Percentiles rank a stretch among this genome's conserved stretches.
These are phyloP conservation scores for Xylaria acuta DNA, from an alignment of 495 filamentous ascomycete species.

Conservation along the genomic window DNA sequence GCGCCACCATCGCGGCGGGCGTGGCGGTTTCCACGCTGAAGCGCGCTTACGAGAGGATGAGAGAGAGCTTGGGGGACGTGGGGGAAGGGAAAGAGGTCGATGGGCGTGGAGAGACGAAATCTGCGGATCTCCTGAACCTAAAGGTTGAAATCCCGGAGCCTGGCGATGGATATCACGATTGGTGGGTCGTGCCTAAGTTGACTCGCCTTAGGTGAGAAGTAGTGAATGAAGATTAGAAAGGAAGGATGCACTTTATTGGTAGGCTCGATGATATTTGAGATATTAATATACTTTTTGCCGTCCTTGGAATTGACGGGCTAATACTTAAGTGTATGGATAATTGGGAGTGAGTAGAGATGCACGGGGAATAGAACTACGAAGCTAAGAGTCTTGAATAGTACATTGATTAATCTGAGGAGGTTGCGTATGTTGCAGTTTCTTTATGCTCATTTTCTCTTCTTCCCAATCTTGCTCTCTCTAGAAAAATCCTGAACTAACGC, in stretches of 20 bases:
- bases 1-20: constrained; percentile 69
- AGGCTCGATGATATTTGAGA: background rate
- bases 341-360: background rate
- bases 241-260: background rate
- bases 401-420: background rate
- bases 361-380: background rate
- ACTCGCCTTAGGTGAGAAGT: constrained; percentile 7
- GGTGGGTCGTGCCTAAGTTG: constrained; percentile 80
- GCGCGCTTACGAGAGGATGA: constrained; percentile 46
- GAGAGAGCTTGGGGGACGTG: background rate
- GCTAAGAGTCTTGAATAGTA: background rate
- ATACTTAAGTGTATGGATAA: background rate
- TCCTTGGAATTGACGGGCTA: background rate
- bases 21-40: constrained; percentile 66
- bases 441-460: background rate
- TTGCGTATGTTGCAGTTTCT: background rate
- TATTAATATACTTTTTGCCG: too few species aligned
- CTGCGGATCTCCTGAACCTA: constrained; percentile 37
- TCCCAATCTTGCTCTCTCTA: background rate
- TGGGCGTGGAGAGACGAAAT: constrained; percentile 25
- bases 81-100: constrained; percentile 15
- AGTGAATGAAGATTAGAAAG: background rate
- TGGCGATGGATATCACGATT: constrained; percentile 69
- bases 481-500: background rate
- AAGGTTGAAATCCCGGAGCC: constrained; percentile 62